Evolutionary conservation across 768 basidiomycete genomes (phyloP).

Genomic region (Russula emetica): DNA sequence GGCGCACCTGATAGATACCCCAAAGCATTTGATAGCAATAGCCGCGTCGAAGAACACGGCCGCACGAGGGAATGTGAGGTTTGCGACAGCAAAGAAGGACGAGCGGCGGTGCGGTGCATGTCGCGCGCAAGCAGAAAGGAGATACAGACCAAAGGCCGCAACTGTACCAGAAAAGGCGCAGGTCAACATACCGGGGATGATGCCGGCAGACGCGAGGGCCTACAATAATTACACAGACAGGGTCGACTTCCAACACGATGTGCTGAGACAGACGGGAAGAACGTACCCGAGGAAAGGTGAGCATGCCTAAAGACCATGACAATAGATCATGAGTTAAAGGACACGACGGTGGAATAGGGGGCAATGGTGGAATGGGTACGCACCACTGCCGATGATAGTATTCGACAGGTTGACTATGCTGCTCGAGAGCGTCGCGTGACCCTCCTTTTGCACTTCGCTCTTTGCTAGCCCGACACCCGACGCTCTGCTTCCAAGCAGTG

Average conservation of each 20-base stretch:
- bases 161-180: conserved; percentile 76
- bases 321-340: background rate
- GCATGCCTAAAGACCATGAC: conserved; percentile 57
- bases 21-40: conserved; percentile 95
- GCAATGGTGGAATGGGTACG: conserved; percentile 25
- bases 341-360: background rate
- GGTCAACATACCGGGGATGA: conserved; percentile 86
- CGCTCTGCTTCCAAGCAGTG: conserved; percentile 50
- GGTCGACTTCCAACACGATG: background rate
- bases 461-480: conserved; percentile 28
- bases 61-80: conserved; percentile 85
- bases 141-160: conserved; percentile 81
- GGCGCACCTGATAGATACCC: conserved; percentile 81
- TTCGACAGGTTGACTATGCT: conserved; percentile 79
- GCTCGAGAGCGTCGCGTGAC: conserved; percentile 64
- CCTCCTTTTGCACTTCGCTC: conserved; percentile 43
- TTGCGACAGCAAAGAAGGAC: conserved; percentile 78
- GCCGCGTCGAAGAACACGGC: conserved; percentile 90
- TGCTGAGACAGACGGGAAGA: background rate
- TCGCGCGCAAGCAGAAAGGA: conserved; percentile 79
- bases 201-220: conserved; percentile 87
- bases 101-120: conserved; percentile 67
- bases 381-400: conserved; percentile 89
- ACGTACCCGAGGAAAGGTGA: conserved; percentile 77
- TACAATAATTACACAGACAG: conserved; percentile 31